Conservation (phyloP, 805 yeast genomes). For the Metschnikowia noctiluminum region DNA sequence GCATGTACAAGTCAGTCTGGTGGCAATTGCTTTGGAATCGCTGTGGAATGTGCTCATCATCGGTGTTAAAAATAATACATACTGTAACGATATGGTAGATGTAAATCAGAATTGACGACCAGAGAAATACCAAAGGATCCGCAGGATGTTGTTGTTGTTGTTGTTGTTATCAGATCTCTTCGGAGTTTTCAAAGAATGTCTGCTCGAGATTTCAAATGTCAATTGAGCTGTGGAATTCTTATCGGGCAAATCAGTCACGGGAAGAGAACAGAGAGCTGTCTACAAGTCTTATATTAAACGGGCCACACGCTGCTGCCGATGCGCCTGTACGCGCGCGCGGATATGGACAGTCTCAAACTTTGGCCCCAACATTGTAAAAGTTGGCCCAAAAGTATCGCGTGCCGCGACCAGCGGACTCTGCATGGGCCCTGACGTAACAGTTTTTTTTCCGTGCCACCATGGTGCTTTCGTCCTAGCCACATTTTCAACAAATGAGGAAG, state of each 20-base stretch:
- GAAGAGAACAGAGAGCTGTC: constrained; percentile 1
- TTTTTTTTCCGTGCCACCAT: background rate
- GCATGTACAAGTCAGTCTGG: background rate
- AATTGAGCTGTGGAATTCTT: constrained; percentile 4
- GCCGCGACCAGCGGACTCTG: constrained; percentile 14
- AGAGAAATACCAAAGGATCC: background rate
- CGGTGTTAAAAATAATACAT: constrained; percentile 2
- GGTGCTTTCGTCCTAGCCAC: background rate
- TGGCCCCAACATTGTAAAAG: constrained; percentile 20
- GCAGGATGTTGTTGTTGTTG: constrained; percentile 8
- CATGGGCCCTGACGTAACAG: constrained; percentile 18
- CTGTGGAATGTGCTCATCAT: background rate
- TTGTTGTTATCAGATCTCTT: constrained; percentile 12
- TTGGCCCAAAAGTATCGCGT: constrained; percentile 20
- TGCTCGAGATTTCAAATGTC: background rate
- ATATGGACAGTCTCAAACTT: constrained; percentile 7
- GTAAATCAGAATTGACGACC: constrained; percentile 5
- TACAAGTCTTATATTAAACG: constrained; percentile 13
- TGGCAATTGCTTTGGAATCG: background rate
- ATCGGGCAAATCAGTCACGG: constrained; percentile 1
- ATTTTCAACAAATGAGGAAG: background rate
- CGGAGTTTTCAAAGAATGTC: background rate
- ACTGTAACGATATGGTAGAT: constrained; percentile 9
- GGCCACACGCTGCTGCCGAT: constrained; percentile 10
- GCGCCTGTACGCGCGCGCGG: constrained; percentile 10